Evolutionary conservation across 2,329 filamentous ascomycete genomes (phyloP), one percentile per base, ranked within the genome.

Genomic region (Hyphodiscus sp.): DNA sequence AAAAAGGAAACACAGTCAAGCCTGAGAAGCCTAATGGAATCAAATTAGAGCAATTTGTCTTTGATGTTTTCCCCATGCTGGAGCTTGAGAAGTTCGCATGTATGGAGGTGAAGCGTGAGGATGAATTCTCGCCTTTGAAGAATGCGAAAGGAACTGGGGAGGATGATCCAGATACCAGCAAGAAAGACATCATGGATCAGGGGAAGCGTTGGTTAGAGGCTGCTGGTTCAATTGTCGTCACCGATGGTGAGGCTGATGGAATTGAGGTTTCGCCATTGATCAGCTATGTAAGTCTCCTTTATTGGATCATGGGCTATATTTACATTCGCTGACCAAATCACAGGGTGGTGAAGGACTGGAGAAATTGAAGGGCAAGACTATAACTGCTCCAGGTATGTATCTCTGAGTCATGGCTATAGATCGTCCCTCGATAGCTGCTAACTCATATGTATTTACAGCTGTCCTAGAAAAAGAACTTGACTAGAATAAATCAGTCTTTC

Each of bases 41-140:
- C 80, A 99, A 99, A 79, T 82, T 99, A 41, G 94, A 99, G 79
- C 94, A 97, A 73, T 99, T 97, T 66, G 91, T 99, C 57, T 99
- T 99, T 69, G 94, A 99, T 69, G 94, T 95, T 68, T 99, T 99
- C 79, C 91, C 92, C 57, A 81, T 92, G 77, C 77, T 95, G 50
- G 76, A 85, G 18, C 82, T 99, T 59, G 80, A 85, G 61, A 91
- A 95, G 74, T 99, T 99, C 68, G 94, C 91, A 20, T 95, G 86
- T 72, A 86, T 97, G 75, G 94, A 99, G 74, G 94, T 99, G 50
- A 89, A 85, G 71, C 89, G 94, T 57, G 91, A 96, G 76, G 94
- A 99, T 63, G 94, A 99, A 74, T 99, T 99, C 76, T 96, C 91
- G 26, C 94, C 94, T 4, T 76, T 99, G 62, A 99, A 99, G 84